phyloP scores from a whole-genome alignment of 164 flowering plant species.

The Chimonanthus praecox region DNA sequence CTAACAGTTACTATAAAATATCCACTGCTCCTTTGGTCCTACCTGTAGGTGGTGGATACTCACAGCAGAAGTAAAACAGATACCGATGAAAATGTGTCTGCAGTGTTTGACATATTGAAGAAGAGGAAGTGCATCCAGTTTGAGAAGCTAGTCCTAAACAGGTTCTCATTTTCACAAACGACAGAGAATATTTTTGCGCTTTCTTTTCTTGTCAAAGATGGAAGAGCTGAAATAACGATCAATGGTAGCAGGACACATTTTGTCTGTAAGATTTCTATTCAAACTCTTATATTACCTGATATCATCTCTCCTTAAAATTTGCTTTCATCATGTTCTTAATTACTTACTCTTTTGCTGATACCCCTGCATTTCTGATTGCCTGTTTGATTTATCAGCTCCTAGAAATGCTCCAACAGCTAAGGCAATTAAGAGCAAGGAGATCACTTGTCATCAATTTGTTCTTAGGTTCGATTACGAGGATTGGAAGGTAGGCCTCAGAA shows the following conservation, averaged over 20 bases:
- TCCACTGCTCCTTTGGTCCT: not conserved
- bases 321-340: not conserved
- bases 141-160: conserved; percentile 29
- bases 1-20: no score
- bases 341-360: not conserved
- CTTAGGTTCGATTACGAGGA: conserved; percentile 15
- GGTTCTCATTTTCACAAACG: conserved; percentile 30
- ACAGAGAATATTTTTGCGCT: conserved; percentile 36
- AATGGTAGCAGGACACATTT: conserved; percentile 27
- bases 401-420: conserved; percentile 16
- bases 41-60: conserved; percentile 20
- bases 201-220: conserved; percentile 35
- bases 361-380: not conserved
- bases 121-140: conserved; percentile 19
- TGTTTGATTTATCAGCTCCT: conserved; percentile 4
- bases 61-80: conserved; percentile 17
- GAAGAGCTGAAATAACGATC: conserved; percentile 21
- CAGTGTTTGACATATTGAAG: conserved; percentile 31
- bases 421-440: conserved; percentile 3
- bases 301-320: not conserved
- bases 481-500: conserved; percentile 10
- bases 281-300: not conserved
- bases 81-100: conserved; percentile 26
- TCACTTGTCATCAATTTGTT: conserved; percentile 14
- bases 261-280: conserved; percentile 19